Evolutionary conservation across 352 stramenopile genomes (phyloP).

Genomic region (Halophytophthora batemanensis): DNA sequence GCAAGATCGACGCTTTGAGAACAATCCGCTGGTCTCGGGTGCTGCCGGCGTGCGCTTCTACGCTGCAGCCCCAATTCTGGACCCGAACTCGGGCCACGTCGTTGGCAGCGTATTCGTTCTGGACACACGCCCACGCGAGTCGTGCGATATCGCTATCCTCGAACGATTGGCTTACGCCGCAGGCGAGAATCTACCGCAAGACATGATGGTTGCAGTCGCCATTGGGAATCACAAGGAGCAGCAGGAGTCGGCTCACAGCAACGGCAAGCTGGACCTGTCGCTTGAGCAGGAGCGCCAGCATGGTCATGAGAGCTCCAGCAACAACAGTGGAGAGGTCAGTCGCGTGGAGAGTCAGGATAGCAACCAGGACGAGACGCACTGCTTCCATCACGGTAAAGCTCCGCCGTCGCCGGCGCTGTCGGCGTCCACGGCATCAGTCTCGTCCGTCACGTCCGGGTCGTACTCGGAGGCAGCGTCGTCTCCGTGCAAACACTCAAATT

Average conservation of each 20-base stretch:
- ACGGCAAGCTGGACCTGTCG: slow-evolving; percentile 3
- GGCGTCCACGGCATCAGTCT: slow-evolving; percentile 38
- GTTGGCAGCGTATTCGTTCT: slow-evolving; percentile 83
- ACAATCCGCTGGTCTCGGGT: slow-evolving; percentile 88
- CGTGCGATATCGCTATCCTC: slow-evolving; percentile 65
- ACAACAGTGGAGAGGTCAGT: background rate
- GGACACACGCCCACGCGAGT: slow-evolving; percentile 68
- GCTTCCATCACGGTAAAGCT: background rate
- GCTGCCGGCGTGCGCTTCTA: slow-evolving; percentile 93
- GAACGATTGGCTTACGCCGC: slow-evolving; percentile 59
- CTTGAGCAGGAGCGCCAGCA: slow-evolving; percentile 8
- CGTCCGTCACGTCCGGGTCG: slow-evolving; percentile 9
- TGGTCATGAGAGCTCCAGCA: slow-evolving; percentile 4
- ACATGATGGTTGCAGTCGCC: background rate
- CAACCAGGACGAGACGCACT: too few species aligned
- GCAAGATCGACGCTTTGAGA: slow-evolving; percentile 85
- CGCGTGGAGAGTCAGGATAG: background rate
- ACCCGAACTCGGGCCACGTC: slow-evolving; percentile 49
- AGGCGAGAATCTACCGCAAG: slow-evolving; percentile 47
- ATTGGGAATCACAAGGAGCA: slow-evolving; percentile 4
- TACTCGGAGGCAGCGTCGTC: slow-evolving; percentile 8
- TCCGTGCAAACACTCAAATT: slow-evolving; percentile 1
- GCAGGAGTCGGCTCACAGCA: background rate
- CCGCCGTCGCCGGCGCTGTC: slow-evolving; percentile 19
- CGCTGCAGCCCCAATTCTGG: slow-evolving; percentile 74